Conservation (phyloP, 2,329 filamentous ascomycete species). For the Neurospora sp. region DNA sequence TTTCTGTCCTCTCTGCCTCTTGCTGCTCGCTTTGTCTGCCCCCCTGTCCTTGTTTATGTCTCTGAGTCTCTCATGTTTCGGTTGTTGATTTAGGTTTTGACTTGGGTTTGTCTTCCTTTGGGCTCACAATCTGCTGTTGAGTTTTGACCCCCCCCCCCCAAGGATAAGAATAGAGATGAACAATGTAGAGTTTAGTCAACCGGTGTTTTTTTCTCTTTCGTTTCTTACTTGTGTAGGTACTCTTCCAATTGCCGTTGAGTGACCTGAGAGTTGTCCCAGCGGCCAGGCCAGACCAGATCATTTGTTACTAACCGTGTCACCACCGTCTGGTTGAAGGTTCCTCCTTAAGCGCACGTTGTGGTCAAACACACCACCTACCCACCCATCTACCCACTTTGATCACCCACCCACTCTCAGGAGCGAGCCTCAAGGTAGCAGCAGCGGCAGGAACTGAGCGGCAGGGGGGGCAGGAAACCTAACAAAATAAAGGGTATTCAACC, state of each 20-base stretch:
- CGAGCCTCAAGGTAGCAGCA: background rate
- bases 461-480: background rate
- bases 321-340: background rate
- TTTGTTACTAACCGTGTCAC: background rate
- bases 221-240: background rate
- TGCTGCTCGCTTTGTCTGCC: background rate
- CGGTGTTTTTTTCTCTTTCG: background rate
- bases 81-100: background rate
- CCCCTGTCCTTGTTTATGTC: background rate
- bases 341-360: background rate
- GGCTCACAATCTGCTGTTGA: background rate
- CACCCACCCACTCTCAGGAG: background rate
- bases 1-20: background rate
- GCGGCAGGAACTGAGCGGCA: background rate
- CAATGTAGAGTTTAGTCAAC: background rate
- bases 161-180: background rate
- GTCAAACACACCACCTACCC: background rate
- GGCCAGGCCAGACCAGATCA: background rate
- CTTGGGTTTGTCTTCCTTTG: background rate
- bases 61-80: background rate
- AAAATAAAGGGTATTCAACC: background rate
- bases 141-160: background rate
- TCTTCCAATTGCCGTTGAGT: background rate
- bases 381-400: background rate
- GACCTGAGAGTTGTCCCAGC: background rate